Percentiles rank a stretch among this genome's conserved stretches.
These are phyloP conservation scores for Ophiostoma montium DNA, from an alignment of 2,329 filamentous ascomycete genomes.

Conservation along the genomic window DNA sequence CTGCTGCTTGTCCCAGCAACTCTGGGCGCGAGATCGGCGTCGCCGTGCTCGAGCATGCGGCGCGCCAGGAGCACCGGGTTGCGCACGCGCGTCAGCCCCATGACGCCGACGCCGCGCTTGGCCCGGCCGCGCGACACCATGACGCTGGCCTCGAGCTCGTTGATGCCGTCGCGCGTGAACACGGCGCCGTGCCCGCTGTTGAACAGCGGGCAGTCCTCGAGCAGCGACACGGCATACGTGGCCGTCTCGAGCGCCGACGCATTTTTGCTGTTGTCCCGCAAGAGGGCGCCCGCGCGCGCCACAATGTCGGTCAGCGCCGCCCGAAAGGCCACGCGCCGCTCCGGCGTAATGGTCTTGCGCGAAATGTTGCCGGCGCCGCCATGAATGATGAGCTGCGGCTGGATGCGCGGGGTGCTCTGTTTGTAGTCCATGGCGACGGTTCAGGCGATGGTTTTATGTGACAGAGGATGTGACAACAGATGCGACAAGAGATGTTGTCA, in stretches of 20 bases:
- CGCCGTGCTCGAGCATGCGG: slow-evolving; percentile 54
- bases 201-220: slow-evolving; percentile 73
- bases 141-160: slow-evolving; percentile 74
- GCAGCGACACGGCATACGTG: slow-evolving; percentile 56
- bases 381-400: slow-evolving; percentile 53
- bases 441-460: no score
- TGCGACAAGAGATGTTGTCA: no score
- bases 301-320: slow-evolving; percentile 48
- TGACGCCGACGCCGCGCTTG: slow-evolving; percentile 68
- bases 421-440: neutral
- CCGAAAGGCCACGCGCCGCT: slow-evolving; percentile 44
- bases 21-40: slow-evolving; percentile 33
- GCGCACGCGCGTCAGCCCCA: slow-evolving; percentile 57
- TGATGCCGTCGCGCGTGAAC: slow-evolving; percentile 68
- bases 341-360: slow-evolving; percentile 41
- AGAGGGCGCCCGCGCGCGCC: neutral
- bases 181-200: slow-evolving; percentile 76
- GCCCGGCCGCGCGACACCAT: slow-evolving; percentile 64
- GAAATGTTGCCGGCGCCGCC: slow-evolving; percentile 60
- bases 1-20: neutral
- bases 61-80: slow-evolving; percentile 66
- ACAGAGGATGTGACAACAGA: no score
- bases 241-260: slow-evolving; percentile 54
- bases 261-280: slow-evolving; percentile 22
- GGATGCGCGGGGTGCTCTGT: slow-evolving; percentile 15